These are phyloP conservation scores for Pilobolus umbonatus DNA, from an alignment of 192 early-diverging fungal species.

Conservation along the genomic window DNA sequence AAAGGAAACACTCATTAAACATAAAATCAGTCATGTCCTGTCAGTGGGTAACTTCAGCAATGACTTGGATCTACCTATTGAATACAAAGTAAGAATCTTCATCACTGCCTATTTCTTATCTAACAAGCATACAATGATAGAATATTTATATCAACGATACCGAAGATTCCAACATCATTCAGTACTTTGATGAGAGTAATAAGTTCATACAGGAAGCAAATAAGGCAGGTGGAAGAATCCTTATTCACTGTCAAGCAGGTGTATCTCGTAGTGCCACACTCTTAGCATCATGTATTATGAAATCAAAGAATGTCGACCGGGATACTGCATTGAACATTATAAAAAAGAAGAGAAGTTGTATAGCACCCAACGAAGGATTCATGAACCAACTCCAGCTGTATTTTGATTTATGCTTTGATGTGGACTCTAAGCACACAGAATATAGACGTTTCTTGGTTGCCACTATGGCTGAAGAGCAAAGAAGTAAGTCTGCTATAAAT, in stretches of 20 bases:
- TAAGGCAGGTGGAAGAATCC: slow-evolving; percentile 43
- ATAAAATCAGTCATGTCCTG: slow-evolving; percentile 24
- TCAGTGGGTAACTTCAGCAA: slow-evolving; percentile 17
- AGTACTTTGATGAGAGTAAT: slow-evolving; percentile 62
- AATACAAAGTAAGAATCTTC: slow-evolving; percentile 9
- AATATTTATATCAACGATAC: slow-evolving; percentile 51
- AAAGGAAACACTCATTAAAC: background rate
- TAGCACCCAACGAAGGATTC: slow-evolving; percentile 62
- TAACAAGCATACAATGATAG: slow-evolving; percentile 1
- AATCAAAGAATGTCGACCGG: slow-evolving; percentile 35
- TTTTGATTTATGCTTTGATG: slow-evolving; percentile 52
- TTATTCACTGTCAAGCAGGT: slow-evolving; percentile 69
- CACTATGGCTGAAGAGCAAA: slow-evolving; percentile 53
- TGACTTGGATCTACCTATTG: slow-evolving; percentile 1
- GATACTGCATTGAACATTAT: slow-evolving; percentile 45
- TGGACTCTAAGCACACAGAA: slow-evolving; percentile 44
- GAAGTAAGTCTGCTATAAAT: slow-evolving; percentile 22
- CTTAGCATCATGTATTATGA: slow-evolving; percentile 67
- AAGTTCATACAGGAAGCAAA: slow-evolving; percentile 52
- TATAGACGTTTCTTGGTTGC: slow-evolving; percentile 66
- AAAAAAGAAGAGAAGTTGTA: background rate
- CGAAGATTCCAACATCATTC: slow-evolving; percentile 60
- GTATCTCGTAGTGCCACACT: slow-evolving; percentile 66
- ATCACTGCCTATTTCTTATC: background rate
- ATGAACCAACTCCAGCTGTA: slow-evolving; percentile 58